Evolutionary conservation across 1,284 basidiomycete species (phyloP).

Genomic region (Cystobasidiaceae sp.): DNA sequence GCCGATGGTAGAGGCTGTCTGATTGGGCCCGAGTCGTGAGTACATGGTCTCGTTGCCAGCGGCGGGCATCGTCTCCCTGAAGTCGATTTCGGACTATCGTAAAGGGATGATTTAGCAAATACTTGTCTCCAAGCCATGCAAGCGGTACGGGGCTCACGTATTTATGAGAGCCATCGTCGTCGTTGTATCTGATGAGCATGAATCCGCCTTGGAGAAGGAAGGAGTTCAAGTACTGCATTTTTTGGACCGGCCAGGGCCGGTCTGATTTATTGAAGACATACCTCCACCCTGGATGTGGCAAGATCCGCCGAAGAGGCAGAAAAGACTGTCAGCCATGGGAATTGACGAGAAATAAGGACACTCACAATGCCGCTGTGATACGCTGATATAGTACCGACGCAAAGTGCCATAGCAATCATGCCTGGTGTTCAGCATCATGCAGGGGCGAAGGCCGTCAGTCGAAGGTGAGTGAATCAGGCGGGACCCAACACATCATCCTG

Average conservation of each 20-base stretch:
- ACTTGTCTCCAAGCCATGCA: neutral
- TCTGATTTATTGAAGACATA: too few species aligned
- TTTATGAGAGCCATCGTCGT: conserved; percentile 35
- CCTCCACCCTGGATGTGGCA: neutral
- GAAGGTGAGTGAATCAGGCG: neutral
- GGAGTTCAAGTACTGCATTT: neutral
- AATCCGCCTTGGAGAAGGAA: conserved; percentile 32
- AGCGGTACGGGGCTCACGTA: neutral
- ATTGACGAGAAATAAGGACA: conserved; percentile 20
- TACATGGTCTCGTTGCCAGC: conserved; percentile 47
- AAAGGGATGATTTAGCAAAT: conserved; percentile 15
- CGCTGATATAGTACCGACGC: conserved; percentile 47
- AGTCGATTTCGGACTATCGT: conserved; percentile 47
- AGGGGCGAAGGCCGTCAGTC: neutral
- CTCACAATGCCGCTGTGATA: conserved; percentile 50
- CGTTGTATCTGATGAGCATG: conserved; percentile 30
- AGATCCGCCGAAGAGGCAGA: neutral
- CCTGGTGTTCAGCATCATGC: conserved; percentile 29
- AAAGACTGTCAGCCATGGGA: too few species aligned
- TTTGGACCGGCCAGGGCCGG: neutral
- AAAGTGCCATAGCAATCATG: conserved; percentile 46
- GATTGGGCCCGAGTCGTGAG: conserved; percentile 16
- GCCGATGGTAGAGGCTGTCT: conserved; percentile 36
- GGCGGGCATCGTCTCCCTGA: conserved; percentile 49
- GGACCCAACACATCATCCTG: neutral